phyloP scores from a whole-genome alignment of 1,284 basidiomycete species.

The Ustilago nuda region DNA sequence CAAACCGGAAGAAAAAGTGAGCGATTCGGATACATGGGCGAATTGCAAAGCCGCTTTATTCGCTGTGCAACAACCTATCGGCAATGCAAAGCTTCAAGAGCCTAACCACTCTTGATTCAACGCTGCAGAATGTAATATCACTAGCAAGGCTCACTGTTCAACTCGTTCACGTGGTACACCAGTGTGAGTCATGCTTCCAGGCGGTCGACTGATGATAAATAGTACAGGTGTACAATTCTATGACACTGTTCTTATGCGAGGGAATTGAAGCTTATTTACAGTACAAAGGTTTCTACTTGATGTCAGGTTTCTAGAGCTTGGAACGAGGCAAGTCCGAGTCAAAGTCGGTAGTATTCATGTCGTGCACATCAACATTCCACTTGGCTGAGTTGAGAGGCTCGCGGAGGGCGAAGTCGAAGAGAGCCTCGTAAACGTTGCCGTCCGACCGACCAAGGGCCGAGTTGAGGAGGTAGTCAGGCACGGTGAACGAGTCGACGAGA shows the following conservation, averaged over 20 bases:
- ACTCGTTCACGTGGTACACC: neutral
- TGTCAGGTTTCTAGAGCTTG: conserved; percentile 34
- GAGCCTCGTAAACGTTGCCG: conserved; percentile 66
- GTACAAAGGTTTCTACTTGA: neutral
- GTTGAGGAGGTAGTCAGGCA: conserved; percentile 70
- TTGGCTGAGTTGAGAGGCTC: conserved; percentile 60
- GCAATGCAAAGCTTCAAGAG: conserved; percentile 3
- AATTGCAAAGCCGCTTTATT: conserved; percentile 4
- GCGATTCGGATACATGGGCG: neutral
- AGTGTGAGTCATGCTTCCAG: neutral
- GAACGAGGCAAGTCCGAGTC: conserved; percentile 50
- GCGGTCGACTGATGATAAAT: neutral
- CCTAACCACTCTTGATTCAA: no score
- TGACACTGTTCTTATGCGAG: neutral
- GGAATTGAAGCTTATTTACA: neutral
- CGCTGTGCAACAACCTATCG: neutral
- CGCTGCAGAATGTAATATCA: neutral
- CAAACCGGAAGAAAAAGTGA: conserved; percentile 1
- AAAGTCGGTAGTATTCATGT: conserved; percentile 58
- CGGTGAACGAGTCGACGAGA: conserved; percentile 66
- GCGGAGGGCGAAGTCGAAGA: conserved; percentile 65
- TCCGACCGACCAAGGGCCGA: conserved; percentile 69
- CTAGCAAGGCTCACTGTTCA: neutral
- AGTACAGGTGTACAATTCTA: conserved; percentile 1
- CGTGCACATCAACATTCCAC: conserved; percentile 68